phyloP scores from a whole-genome alignment of 352 stramenopile species.

The Phytopythium litorale region DNA sequence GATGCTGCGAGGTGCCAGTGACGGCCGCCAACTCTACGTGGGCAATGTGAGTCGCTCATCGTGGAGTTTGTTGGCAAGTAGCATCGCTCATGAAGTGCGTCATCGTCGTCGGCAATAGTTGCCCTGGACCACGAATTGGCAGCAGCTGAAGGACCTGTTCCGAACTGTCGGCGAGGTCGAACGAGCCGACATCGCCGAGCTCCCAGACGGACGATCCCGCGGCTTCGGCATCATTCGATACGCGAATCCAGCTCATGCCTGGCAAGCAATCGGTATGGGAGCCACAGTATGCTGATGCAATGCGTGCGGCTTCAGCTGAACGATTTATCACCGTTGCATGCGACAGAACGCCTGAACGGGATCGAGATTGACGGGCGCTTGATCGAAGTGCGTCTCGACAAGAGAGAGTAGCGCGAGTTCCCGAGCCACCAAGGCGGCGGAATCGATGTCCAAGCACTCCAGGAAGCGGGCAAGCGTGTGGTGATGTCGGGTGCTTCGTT shows the following conservation, averaged over 20 bases:
- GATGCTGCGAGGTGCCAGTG: slow-evolving; percentile 11
- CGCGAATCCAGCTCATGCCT: slow-evolving; percentile 38
- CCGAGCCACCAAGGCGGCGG: background rate
- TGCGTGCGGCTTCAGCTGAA: background rate
- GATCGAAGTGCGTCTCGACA: slow-evolving; percentile 71
- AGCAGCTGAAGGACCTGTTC: slow-evolving; percentile 69
- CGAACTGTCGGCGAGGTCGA: slow-evolving; percentile 63
- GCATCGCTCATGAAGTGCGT: slow-evolving; percentile 3
- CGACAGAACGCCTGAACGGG: slow-evolving; percentile 56
- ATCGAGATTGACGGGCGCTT: slow-evolving; percentile 58
- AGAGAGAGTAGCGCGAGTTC: slow-evolving; percentile 25
- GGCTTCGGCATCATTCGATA: slow-evolving; percentile 76
- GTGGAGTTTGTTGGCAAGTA: background rate
- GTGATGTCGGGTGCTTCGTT: background rate
- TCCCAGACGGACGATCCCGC: slow-evolving; percentile 55
- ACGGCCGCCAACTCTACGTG: slow-evolving; percentile 61
- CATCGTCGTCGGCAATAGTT: slow-evolving; percentile 25
- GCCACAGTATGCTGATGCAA: background rate
- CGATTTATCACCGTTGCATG: background rate
- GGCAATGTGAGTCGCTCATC: slow-evolving; percentile 50
- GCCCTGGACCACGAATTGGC: slow-evolving; percentile 62
- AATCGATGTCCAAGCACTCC: background rate
- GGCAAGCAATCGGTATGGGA: slow-evolving; percentile 58
- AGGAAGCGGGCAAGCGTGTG: background rate
- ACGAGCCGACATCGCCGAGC: slow-evolving; percentile 51